phyloP scores from a whole-genome alignment of 805 yeast genomes.

The Lipomyces orientalis region DNA sequence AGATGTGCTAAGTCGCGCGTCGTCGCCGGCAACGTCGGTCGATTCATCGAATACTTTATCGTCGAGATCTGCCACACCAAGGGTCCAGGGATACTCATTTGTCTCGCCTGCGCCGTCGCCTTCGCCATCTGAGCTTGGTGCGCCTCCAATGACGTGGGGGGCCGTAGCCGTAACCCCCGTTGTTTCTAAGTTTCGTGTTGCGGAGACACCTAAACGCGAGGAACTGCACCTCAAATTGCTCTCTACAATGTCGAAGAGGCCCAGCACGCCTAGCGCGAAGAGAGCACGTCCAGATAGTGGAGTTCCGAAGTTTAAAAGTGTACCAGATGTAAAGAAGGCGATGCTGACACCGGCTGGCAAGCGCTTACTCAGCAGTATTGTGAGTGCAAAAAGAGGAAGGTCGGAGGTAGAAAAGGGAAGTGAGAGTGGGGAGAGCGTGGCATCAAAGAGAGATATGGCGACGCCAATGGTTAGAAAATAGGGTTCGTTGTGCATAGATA shows the following conservation, averaged over 20 bases:
- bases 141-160: slow-evolving; percentile 29
- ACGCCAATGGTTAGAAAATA: slow-evolving; percentile 12
- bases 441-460: slow-evolving; percentile 5
- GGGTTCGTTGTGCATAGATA: neutral
- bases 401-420: neutral
- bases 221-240: slow-evolving; percentile 28
- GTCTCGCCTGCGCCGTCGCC: slow-evolving; percentile 28
- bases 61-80: slow-evolving; percentile 21
- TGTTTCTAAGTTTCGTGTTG: slow-evolving; percentile 17
- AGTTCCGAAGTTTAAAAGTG: slow-evolving; percentile 20
- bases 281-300: slow-evolving; percentile 6
- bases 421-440: neutral
- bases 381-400: slow-evolving; percentile 8
- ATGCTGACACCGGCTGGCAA: slow-evolving; percentile 31
- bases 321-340: slow-evolving; percentile 16
- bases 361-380: slow-evolving; percentile 23
- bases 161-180: slow-evolving; percentile 13
- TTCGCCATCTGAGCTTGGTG: slow-evolving; percentile 28
- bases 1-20: neutral
- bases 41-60: neutral
- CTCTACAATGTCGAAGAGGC: slow-evolving; percentile 10
- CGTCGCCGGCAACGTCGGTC: slow-evolving; percentile 10
- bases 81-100: slow-evolving; percentile 27
- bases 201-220: slow-evolving; percentile 33
- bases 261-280: neutral